A percentile compares a stretch with the other conserved stretches of the same genome.
Evolutionary conservation across 164 flowering plant species (phyloP).

Genomic region (Vitis rupestris): DNA sequence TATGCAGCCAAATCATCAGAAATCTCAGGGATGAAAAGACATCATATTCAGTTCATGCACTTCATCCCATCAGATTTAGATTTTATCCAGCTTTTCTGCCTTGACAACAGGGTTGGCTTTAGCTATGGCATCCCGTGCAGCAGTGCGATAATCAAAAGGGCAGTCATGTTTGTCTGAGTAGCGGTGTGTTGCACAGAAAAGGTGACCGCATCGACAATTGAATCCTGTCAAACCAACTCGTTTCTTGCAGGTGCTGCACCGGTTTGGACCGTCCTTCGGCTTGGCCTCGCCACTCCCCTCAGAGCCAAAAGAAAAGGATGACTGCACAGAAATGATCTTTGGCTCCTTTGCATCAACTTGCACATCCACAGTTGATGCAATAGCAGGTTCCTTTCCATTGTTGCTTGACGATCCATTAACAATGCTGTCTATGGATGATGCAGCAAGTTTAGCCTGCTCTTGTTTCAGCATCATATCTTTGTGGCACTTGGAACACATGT

Average conservation of each 20-base stretch:
- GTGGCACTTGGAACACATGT: constrained; percentile 64
- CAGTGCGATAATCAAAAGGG: constrained; percentile 45
- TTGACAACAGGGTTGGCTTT: constrained; percentile 55
- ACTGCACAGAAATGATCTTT: constrained; percentile 16
- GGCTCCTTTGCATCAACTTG: constrained; percentile 19
- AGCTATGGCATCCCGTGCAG: constrained; percentile 46
- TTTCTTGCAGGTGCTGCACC: constrained; percentile 44
- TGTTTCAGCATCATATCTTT: constrained; percentile 45
- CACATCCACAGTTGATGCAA: constrained; percentile 19
- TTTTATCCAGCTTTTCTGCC: constrained; percentile 57
- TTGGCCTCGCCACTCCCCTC: constrained; percentile 26
- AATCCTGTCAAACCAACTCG: constrained; percentile 54
- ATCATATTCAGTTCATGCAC: constrained; percentile 4
- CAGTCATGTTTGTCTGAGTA: constrained; percentile 56
- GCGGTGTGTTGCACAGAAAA: constrained; percentile 45
- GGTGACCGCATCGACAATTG: constrained; percentile 47
- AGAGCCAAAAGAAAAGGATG: constrained; percentile 9
- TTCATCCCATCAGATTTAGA: constrained; percentile 17
- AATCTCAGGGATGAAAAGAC: constrained; percentile 8
- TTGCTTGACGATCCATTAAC: constrained; percentile 40
- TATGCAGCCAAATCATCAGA: constrained; percentile 12
- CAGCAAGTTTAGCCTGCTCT: constrained; percentile 47
- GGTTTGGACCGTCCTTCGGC: constrained; percentile 42
- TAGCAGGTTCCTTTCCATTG: constrained; percentile 22
- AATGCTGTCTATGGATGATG: constrained; percentile 40